phyloP scores from a whole-genome alignment of 192 early-diverging fungal species.

The Irineochytrium annulatum region DNA sequence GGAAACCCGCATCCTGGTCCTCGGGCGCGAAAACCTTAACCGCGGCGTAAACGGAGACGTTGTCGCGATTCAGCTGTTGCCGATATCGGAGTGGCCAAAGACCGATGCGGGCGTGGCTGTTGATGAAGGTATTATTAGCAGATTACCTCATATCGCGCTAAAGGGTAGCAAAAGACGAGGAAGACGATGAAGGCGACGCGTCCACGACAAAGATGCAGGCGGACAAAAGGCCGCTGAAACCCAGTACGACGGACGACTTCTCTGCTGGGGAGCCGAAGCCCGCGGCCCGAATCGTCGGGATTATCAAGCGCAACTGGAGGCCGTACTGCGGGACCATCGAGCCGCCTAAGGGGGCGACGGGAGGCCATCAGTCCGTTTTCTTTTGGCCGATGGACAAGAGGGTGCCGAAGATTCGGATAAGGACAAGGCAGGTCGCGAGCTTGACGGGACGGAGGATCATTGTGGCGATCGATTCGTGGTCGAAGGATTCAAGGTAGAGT shows the following conservation, averaged over 20 bases:
- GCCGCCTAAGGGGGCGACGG: slow-evolving; percentile 40
- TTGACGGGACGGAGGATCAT: slow-evolving; percentile 84
- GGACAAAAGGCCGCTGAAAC: slow-evolving; percentile 17
- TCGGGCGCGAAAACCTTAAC: slow-evolving; percentile 82
- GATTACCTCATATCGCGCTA: background rate
- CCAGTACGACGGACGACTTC: slow-evolving; percentile 18
- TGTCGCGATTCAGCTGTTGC: slow-evolving; percentile 82
- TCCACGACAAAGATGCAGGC: slow-evolving; percentile 1
- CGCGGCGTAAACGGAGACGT: slow-evolving; percentile 89
- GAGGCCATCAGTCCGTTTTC: slow-evolving; percentile 68
- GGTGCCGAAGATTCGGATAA: slow-evolving; percentile 89
- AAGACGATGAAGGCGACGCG: slow-evolving; percentile 63
- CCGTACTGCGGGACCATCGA: slow-evolving; percentile 91
- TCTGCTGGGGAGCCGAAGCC: slow-evolving; percentile 53
- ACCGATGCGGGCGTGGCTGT: slow-evolving; percentile 66
- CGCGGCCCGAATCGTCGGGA: slow-evolving; percentile 84
- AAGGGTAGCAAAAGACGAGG: slow-evolving; percentile 30
- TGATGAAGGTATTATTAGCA: slow-evolving; percentile 53
- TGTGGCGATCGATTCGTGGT: slow-evolving; percentile 92
- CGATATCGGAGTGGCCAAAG: slow-evolving; percentile 79
- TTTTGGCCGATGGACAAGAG: slow-evolving; percentile 89
- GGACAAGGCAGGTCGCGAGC: slow-evolving; percentile 79
- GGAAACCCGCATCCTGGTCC: slow-evolving; percentile 69
- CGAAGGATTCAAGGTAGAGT: slow-evolving; percentile 62
- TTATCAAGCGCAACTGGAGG: slow-evolving; percentile 93